phyloP scores from a whole-genome alignment of 139 green algal genomes.

The Volvox africanus region DNA sequence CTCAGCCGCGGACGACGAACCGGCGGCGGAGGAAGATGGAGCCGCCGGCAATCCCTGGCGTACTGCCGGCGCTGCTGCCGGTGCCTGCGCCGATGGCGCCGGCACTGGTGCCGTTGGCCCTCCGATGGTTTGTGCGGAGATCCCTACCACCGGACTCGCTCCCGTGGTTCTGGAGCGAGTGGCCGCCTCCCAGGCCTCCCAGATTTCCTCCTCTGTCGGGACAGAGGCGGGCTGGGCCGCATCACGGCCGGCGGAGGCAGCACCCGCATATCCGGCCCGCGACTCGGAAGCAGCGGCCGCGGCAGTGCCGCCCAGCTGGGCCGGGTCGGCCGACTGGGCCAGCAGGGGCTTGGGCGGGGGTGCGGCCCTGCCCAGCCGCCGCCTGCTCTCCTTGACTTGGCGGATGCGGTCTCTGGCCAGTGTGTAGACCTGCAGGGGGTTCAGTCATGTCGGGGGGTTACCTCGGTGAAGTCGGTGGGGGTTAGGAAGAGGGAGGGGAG shows the following conservation, averaged over 20 bases:
- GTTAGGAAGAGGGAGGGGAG: not conserved
- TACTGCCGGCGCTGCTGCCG: not conserved
- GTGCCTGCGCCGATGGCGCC: not conserved
- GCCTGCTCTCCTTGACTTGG: not conserved
- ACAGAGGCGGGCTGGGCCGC: not conserved
- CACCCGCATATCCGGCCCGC: no score
- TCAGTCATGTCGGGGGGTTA: no score
- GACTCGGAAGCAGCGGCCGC: no score
- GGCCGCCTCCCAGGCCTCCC: slow-evolving; percentile 37
- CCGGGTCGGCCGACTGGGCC: not conserved
- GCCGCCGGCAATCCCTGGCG: not conserved
- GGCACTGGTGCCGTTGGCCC: not conserved
- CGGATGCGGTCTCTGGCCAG: slow-evolving; percentile 23
- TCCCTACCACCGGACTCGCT: not conserved
- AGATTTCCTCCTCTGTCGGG: slow-evolving; percentile 29
- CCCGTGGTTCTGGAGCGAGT: not conserved
- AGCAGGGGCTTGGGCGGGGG: slow-evolving; percentile 16
- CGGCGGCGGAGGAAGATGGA: no score
- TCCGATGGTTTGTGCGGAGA: not conserved
- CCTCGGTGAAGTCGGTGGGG: not conserved
- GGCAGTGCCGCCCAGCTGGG: not conserved
- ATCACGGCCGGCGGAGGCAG: not conserved
- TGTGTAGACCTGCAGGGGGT: slow-evolving; percentile 1
- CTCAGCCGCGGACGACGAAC: not conserved
- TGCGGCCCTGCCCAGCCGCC: not conserved